A percentile compares a stretch with the other conserved stretches of the same genome.
Evolutionary conservation across 176 grass and related monocot genomes (phyloP).

Genomic region (Phragmites australis): DNA sequence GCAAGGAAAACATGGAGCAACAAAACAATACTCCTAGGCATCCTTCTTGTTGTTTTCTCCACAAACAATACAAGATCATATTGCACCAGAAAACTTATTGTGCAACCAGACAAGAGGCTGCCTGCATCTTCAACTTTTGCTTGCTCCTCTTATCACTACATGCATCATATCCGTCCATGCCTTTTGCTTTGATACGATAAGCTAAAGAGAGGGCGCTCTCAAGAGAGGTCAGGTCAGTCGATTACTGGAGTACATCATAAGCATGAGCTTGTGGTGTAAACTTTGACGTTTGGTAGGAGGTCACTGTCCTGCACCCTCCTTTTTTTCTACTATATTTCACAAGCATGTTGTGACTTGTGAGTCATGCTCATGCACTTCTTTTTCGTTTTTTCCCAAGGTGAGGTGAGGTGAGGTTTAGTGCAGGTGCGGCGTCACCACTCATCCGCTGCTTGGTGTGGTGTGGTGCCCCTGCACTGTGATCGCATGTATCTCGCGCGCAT

Average conservation of each 20-base stretch:
- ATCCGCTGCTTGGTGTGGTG: background rate
- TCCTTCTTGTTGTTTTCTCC: background rate
- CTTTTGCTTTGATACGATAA: background rate
- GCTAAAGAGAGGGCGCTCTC: background rate
- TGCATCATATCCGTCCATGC: background rate
- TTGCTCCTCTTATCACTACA: too few species aligned
- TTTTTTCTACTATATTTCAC: background rate
- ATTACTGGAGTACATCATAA: background rate
- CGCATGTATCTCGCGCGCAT: background rate
- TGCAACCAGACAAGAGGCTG: slow-evolving; percentile 26
- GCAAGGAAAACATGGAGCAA: slow-evolving; percentile 25
- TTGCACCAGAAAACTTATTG: background rate
- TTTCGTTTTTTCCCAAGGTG: background rate
- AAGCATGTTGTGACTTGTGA: slow-evolving; percentile 14
- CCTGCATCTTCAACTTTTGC: slow-evolving; percentile 11
- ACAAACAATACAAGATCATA: background rate
- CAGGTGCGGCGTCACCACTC: background rate
- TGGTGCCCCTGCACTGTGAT: background rate
- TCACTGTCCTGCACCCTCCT: slow-evolving; percentile 35
- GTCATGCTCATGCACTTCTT: background rate
- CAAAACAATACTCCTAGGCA: background rate
- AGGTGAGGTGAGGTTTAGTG: background rate
- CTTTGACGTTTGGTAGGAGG: slow-evolving; percentile 21
- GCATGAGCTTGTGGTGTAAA: slow-evolving; percentile 23
- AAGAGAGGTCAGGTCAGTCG: background rate